Evolutionary conservation across 1,139 yeast species (phyloP).

Genomic region (Suhomyces panamericanus): DNA sequence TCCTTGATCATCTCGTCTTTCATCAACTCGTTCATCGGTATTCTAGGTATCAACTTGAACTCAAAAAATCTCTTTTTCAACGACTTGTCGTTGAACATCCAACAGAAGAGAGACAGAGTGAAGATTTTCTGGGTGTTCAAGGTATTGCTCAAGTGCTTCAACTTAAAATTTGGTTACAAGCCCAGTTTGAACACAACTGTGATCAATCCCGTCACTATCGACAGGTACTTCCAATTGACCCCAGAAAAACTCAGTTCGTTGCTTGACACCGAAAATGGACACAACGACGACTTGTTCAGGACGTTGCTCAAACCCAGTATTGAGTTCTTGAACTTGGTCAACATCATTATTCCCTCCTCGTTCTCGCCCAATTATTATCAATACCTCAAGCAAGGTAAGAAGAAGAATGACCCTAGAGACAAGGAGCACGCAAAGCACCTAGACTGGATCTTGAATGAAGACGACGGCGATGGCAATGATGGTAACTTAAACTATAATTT

Average conservation of each 20-base stretch:
- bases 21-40: constrained; percentile 48
- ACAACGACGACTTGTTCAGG: constrained; percentile 37
- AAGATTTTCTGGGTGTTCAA: constrained; percentile 64
- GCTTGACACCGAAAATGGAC: constrained; percentile 21
- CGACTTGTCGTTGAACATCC: constrained; percentile 40
- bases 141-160: constrained; percentile 51
- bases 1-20: constrained; percentile 44
- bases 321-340: constrained; percentile 47
- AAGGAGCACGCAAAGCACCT: constrained; percentile 31
- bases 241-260: constrained; percentile 47
- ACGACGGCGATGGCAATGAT: constrained; percentile 53
- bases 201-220: constrained; percentile 51
- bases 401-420: constrained; percentile 18
- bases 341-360: constrained; percentile 50
- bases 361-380: constrained; percentile 52
- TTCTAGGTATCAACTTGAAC: constrained; percentile 48
- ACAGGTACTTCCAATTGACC: constrained; percentile 47
- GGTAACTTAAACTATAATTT: constrained; percentile 51
- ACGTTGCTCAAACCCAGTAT: constrained; percentile 45
- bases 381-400: constrained; percentile 38
- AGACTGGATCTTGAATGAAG: constrained; percentile 51
- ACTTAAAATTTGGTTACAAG: constrained; percentile 50
- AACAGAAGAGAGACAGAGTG: constrained; percentile 50
- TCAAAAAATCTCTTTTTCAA: constrained; percentile 48
- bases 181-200: constrained; percentile 51